Base-by-base conservation (phyloP, 352 stramenopile species). In the Pythium chondricola region DNA sequence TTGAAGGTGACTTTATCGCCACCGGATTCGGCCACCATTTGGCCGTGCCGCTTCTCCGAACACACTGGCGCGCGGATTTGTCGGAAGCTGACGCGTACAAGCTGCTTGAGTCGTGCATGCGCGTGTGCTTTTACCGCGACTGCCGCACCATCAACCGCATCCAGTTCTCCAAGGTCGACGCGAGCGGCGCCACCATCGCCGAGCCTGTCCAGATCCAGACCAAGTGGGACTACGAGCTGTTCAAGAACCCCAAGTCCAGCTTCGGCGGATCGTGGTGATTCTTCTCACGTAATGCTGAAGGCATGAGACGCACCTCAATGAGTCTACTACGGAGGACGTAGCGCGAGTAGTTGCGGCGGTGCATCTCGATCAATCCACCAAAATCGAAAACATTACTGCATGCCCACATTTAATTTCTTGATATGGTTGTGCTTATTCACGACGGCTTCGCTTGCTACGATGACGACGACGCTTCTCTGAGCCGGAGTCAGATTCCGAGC, bases 71-170 rank as follows among this genome's bases (percentile, higher is more conserved):
- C 26, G 68, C 79, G 9, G 87, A 98, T 61, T 75, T 99, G 69
- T 79, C 82, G 39, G 95, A 98, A 71, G 75, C 74, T 16, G 96
- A 99, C 59, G 96, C 95, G 31, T 74, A 83, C 25, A 75, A 85
- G 48, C 66, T 99, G 46, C 71, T 99, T 38, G 95, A 98, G 65
- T 87, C 98, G 67, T 98, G 94, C 76, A 96, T 99, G 84, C 85
- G 93, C 44, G 89, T 99, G 37, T 93, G 98, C 50, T 98, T 97
- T 69, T 99, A 98, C 82, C 92, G 97, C 59, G 97, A 99, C 75
- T 98, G 95, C 83, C 87, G 97, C 43, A 97, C 95, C 39, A 97
- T 98, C 55, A 98, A 98, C 73, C 84, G 90, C 46, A 97, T 99
- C 48, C 93, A 98, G 64, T 97, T 99, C 61, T 94, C 94, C 55